Evolutionary conservation across 495 filamentous ascomycete species (phyloP).

Genomic region (Geopyxis carbonaria): DNA sequence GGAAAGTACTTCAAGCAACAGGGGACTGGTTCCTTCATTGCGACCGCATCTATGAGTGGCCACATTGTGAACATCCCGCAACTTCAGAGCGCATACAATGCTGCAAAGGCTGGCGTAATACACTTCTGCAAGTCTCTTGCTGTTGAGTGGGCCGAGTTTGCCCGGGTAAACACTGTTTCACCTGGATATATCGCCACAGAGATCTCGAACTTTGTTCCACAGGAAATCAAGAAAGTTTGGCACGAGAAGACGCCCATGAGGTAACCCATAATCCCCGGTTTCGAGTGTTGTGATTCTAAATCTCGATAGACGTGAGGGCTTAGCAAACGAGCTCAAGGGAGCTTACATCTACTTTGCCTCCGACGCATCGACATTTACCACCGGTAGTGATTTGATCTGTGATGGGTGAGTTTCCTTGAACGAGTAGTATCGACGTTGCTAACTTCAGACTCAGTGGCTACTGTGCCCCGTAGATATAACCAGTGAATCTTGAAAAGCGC

Average conservation of each 20-base stretch:
- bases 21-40: constrained; percentile 23
- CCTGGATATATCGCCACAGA: constrained; percentile 82
- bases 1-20: constrained; percentile 51
- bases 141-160: constrained; percentile 75
- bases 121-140: constrained; percentile 66
- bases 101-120: constrained; percentile 68
- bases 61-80: constrained; percentile 83
- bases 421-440: not conserved
- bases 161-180: constrained; percentile 63
- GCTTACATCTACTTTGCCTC: constrained; percentile 76
- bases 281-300: no score
- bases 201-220: constrained; percentile 54
- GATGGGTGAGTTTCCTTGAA: constrained; percentile 37
- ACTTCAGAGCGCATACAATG: constrained; percentile 72
- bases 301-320: constrained; percentile 44
- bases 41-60: constrained; percentile 27
- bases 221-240: constrained; percentile 58
- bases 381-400: constrained; percentile 57
- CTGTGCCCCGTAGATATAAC: constrained; percentile 10
- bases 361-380: constrained; percentile 72
- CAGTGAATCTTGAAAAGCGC: not conserved
- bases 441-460: constrained; percentile 21
- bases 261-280: no score
- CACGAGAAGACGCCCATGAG: constrained; percentile 73
- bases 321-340: constrained; percentile 67